A percentile compares a stretch with the other conserved stretches of the same genome.
Conservation (phyloP, 768 basidiomycete species). For the Suillus subalutaceus region DNA sequence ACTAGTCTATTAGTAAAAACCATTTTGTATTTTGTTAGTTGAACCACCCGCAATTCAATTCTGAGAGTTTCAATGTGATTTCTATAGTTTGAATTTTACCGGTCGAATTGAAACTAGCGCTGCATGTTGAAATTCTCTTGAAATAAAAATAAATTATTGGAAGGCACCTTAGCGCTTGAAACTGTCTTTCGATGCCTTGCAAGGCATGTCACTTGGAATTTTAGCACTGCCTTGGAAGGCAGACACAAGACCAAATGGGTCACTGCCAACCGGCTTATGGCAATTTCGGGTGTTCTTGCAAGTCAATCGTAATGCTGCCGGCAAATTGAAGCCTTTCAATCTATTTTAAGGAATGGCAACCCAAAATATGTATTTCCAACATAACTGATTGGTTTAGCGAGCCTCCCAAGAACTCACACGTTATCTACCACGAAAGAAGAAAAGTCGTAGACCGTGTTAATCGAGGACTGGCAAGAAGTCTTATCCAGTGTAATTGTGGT, state of each 20-base stretch:
- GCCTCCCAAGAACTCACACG: too few relatives aligned
- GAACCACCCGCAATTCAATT: neutral
- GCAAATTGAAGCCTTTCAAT: neutral
- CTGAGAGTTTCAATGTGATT: neutral
- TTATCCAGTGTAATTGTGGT: too few relatives aligned
- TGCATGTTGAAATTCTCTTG: neutral
- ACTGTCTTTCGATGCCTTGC: neutral
- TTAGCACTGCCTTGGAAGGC: neutral
- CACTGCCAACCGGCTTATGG: neutral
- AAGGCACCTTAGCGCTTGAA: neutral
- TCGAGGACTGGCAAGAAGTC: too few relatives aligned
- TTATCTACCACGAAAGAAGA: too few relatives aligned
- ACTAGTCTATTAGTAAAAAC: too few relatives aligned
- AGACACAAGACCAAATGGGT: neutral
- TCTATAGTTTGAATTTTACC: neutral
- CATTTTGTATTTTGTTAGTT: neutral
- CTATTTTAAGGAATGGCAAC: neutral
- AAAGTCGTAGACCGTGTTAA: too few relatives aligned
- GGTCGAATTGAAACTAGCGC: neutral
- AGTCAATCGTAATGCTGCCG: neutral
- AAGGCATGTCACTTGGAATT: neutral
- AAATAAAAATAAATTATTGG: neutral
- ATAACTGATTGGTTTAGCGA: too few relatives aligned
- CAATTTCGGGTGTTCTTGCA: slow-evolving; percentile 1
- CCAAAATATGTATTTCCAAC: neutral